Evolutionary conservation across 1,284 basidiomycete genomes (phyloP).

Genomic region (Ustilago tritici): DNA sequence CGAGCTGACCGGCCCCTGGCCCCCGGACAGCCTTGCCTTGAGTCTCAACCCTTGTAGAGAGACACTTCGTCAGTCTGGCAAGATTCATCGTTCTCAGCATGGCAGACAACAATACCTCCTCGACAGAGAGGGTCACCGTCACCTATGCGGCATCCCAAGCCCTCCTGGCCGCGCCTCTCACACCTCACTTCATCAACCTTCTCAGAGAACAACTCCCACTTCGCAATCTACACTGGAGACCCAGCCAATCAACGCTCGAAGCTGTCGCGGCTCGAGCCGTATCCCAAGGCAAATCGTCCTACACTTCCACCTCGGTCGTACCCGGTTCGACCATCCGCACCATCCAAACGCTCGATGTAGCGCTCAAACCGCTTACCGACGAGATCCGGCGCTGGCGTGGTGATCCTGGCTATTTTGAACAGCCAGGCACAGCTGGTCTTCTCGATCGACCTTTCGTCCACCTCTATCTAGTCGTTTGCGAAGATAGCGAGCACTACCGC

Average conservation of each 20-base stretch:
- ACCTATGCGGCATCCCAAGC: slow-evolving; percentile 63
- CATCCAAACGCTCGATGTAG: slow-evolving; percentile 55
- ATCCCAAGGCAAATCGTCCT: slow-evolving; percentile 36
- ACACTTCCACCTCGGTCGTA: slow-evolving; percentile 33
- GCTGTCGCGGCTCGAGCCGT: slow-evolving; percentile 37
- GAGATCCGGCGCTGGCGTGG: slow-evolving; percentile 51
- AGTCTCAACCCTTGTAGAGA: too few relatives aligned
- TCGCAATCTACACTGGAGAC: slow-evolving; percentile 67
- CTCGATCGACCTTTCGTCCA: slow-evolving; percentile 63
- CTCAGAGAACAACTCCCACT: slow-evolving; percentile 64
- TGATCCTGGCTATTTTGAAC: slow-evolving; percentile 56
- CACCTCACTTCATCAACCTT: slow-evolving; percentile 51
- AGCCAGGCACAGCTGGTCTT: slow-evolving; percentile 32
- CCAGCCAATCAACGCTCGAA: slow-evolving; percentile 49
- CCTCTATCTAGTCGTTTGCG: slow-evolving; percentile 65
- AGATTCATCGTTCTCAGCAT: slow-evolving; percentile 9
- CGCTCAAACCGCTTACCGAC: slow-evolving; percentile 52
- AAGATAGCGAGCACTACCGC: slow-evolving; percentile 67
- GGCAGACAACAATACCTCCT: slow-evolving; percentile 17
- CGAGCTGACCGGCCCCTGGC: too few relatives aligned
- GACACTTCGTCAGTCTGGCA: not conserved
- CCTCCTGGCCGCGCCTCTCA: slow-evolving; percentile 53
- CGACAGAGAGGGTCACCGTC: slow-evolving; percentile 54
- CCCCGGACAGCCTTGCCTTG: too few relatives aligned
- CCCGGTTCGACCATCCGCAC: slow-evolving; percentile 54